phyloP scores from a whole-genome alignment of 2,329 filamentous ascomycete genomes.

The Cladorrhinum sp. region DNA sequence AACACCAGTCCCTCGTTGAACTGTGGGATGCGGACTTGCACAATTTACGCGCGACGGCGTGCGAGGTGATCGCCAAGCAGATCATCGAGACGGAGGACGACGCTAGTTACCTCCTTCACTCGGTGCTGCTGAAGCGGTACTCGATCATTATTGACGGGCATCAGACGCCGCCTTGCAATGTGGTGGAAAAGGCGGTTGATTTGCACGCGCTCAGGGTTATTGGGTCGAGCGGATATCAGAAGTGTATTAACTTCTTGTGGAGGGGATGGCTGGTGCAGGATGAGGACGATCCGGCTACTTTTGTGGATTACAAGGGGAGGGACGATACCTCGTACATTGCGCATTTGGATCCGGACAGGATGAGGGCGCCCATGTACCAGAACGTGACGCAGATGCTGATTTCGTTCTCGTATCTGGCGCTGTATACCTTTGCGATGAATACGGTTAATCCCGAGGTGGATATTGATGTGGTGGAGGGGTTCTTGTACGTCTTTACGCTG shows the following conservation, averaged over 20 bases:
- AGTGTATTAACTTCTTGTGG: slow-evolving; percentile 92
- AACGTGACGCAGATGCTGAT: slow-evolving; percentile 85
- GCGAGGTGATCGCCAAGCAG: slow-evolving; percentile 86
- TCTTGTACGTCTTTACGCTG: slow-evolving; percentile 87
- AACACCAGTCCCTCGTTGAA: slow-evolving; percentile 72
- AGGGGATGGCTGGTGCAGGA: slow-evolving; percentile 96
- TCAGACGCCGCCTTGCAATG: slow-evolving; percentile 75
- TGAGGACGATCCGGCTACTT: slow-evolving; percentile 82
- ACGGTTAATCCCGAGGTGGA: slow-evolving; percentile 84
- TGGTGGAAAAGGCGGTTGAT: slow-evolving; percentile 90
- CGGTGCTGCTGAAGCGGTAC: slow-evolving; percentile 83
- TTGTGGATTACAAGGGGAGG: slow-evolving; percentile 82
- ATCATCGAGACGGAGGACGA: slow-evolving; percentile 84
- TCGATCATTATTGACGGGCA: slow-evolving; percentile 71
- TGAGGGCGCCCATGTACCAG: slow-evolving; percentile 89
- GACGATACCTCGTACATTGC: slow-evolving; percentile 72
- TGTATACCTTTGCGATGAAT: slow-evolving; percentile 92
- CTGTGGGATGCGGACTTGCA: slow-evolving; percentile 92
- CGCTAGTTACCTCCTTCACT: slow-evolving; percentile 71
- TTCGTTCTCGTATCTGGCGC: slow-evolving; percentile 74
- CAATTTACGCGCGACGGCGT: slow-evolving; percentile 72
- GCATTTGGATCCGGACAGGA: slow-evolving; percentile 90
- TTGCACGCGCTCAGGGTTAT: slow-evolving; percentile 86
- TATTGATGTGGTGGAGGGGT: slow-evolving; percentile 75
- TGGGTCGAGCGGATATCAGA: slow-evolving; percentile 90